Base-by-base conservation (phyloP, 169 alveolate species). In the Blepharisma undulans region DNA sequence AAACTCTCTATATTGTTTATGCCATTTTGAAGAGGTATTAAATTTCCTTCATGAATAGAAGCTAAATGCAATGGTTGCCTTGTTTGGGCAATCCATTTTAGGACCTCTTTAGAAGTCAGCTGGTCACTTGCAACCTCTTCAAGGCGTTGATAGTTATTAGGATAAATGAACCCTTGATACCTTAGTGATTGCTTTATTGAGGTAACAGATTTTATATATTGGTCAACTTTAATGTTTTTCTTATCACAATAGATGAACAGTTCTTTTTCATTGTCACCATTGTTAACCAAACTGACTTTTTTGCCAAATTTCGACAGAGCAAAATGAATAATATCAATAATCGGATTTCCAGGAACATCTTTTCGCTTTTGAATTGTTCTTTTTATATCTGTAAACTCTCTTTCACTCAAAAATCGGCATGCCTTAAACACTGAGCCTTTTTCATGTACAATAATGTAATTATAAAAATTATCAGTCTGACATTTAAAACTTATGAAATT, bases 11-110 rank as follows among this genome's bases (percentile, higher is more conserved):
- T 5, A 59, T 82, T 82, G n/a, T 82, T 82, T 4, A 59, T 0
- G 16, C 89, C 89, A 59, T 82, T 59, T 82, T 59, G 72, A 0
- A 82, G 34, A 48, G 89, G 89, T 36, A 82, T 82, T 8, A 82
- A 82, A 10, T 82, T 82, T 36, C 89, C 89, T 21, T 48, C 36
- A 34, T 82, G 89, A 82, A 82, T 82, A 59, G 89, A 82, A 0
- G 89, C 89, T 14, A 82, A 21, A 8, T 82, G 89, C 36, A 82
- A 36, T 19, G 89, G 89, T 14, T 21, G 30, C 25, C 89, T 21
- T 36, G 76, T 22, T 4, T 3, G n/a, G 0, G 36, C 8, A 32
- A 22, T 78, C 6, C 29, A 32, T 0, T 1, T 78, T 4, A 78
- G 27, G 6, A 12, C 60, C 3, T 2, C 18, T 78, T 78, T 78